Conservation (phyloP, 805 yeast genomes). For the Danielozyma ontarioensis region DNA sequence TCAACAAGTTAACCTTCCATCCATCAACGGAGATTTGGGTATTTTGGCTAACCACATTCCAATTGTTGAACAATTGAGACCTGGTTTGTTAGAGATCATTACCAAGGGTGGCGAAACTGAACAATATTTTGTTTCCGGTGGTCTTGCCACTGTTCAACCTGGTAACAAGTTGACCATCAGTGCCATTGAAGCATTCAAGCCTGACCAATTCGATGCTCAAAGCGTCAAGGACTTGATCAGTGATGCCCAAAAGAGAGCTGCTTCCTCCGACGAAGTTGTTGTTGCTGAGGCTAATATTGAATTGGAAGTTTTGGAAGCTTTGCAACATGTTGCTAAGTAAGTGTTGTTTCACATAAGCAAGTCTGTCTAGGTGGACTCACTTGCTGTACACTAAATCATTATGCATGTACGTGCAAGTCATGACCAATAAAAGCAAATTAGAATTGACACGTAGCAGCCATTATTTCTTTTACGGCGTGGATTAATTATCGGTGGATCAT, state of each 20-base stretch:
- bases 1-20: constrained; percentile 88
- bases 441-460: too few species aligned
- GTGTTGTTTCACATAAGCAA: too few species aligned
- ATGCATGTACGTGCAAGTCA: too few species aligned
- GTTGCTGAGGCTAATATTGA: constrained; percentile 95
- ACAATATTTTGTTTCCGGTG: constrained; percentile 91
- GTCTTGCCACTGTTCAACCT: constrained; percentile 94
- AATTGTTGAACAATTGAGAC: constrained; percentile 89
- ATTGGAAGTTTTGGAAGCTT: constrained; percentile 93
- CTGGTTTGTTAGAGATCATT: constrained; percentile 91
- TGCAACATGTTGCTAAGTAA: constrained; percentile 75
- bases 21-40: constrained; percentile 94
- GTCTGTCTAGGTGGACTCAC: too few species aligned
- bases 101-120: constrained; percentile 66
- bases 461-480: too few species aligned
- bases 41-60: constrained; percentile 97
- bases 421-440: too few species aligned
- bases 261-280: constrained; percentile 78
- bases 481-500: too few species aligned
- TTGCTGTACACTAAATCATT: too few species aligned
- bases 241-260: constrained; percentile 89
- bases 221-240: constrained; percentile 76
- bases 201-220: constrained; percentile 78
- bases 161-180: constrained; percentile 86
- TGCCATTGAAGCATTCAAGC: constrained; percentile 92